A percentile compares a stretch with the other conserved stretches of the same genome.
Evolutionary conservation across 2,329 filamentous ascomycete species (phyloP).

Genomic region (Ceratocystis albifundus): DNA sequence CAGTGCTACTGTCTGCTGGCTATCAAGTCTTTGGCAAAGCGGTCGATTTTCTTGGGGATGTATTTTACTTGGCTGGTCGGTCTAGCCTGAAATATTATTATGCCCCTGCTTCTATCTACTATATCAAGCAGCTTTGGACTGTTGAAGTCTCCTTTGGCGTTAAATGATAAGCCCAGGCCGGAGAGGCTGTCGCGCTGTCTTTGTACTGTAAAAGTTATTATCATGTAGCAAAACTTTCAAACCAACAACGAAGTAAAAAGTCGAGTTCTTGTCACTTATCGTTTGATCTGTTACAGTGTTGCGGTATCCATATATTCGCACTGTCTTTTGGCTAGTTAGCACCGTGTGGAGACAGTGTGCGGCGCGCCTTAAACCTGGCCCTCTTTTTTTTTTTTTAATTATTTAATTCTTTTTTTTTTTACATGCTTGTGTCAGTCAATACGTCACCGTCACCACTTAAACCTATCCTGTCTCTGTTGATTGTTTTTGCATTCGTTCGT

Average conservation of each 20-base stretch:
- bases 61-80: too few species aligned
- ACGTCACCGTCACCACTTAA: conserved; percentile 13
- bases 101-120: too few species aligned
- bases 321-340: neutral
- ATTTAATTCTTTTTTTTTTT: neutral
- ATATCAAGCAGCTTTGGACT: too few species aligned
- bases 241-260: neutral
- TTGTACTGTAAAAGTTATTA: neutral
- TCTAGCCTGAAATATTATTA: too few species aligned
- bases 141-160: too few species aligned
- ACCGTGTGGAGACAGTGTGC: neutral
- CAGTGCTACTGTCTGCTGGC: neutral
- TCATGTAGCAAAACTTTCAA: conserved; percentile 4
- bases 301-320: neutral
- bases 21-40: too few species aligned
- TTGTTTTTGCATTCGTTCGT: neutral
- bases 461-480: neutral
- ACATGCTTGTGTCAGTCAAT: neutral
- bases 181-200: neutral
- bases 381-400: neutral
- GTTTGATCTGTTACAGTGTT: neutral
- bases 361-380: neutral
- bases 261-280: too few species aligned
- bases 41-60: too few species aligned
- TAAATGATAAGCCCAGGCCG: too few species aligned